phyloP scores from a whole-genome alignment of 2,329 filamentous ascomycete genomes.

The Ascosphaera acerosa region DNA sequence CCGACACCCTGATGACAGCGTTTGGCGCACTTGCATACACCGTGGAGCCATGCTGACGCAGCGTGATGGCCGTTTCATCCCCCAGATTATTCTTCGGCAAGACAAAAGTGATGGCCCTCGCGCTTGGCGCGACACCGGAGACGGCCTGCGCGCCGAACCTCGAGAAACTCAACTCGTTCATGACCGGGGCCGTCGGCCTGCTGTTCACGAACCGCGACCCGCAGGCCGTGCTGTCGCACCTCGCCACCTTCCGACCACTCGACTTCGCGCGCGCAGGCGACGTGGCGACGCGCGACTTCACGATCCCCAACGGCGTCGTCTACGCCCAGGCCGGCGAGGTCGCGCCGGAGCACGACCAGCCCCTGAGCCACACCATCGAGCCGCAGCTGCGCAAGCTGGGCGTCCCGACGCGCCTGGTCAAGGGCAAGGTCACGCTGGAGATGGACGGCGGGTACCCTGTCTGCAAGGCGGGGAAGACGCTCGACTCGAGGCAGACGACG shows the following conservation, averaged over 20 bases:
- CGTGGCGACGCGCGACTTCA: slow-evolving; percentile 46
- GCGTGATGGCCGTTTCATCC: not conserved
- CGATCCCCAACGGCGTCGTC: slow-evolving; percentile 59
- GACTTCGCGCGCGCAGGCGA: slow-evolving; percentile 85
- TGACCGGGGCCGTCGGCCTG: slow-evolving; percentile 65
- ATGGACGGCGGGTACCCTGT: slow-evolving; percentile 38
- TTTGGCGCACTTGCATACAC: not conserved
- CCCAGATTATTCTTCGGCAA: slow-evolving; percentile 93
- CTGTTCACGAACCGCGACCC: slow-evolving; percentile 65
- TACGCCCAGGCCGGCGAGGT: slow-evolving; percentile 58
- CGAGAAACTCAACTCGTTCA: slow-evolving; percentile 39
- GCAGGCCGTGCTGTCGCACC: slow-evolving; percentile 42
- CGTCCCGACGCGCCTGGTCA: slow-evolving; percentile 68
- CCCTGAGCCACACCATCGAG: slow-evolving; percentile 69
- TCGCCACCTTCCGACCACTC: slow-evolving; percentile 43
- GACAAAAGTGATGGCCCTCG: slow-evolving; percentile 95
- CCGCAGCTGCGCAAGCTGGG: slow-evolving; percentile 71
- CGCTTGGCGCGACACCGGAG: slow-evolving; percentile 53
- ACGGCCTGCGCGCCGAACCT: slow-evolving; percentile 63
- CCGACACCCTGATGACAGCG: slow-evolving; percentile 3
- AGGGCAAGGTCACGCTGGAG: slow-evolving; percentile 64
- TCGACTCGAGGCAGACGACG: slow-evolving; percentile 82
- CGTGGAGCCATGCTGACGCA: not conserved
- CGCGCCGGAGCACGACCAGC: slow-evolving; percentile 55
- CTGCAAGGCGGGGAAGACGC: slow-evolving; percentile 57